Evolutionary conservation across 202 grass and related monocot species (phyloP).

Genomic region (Schoenoplectus tabernaemontani): DNA sequence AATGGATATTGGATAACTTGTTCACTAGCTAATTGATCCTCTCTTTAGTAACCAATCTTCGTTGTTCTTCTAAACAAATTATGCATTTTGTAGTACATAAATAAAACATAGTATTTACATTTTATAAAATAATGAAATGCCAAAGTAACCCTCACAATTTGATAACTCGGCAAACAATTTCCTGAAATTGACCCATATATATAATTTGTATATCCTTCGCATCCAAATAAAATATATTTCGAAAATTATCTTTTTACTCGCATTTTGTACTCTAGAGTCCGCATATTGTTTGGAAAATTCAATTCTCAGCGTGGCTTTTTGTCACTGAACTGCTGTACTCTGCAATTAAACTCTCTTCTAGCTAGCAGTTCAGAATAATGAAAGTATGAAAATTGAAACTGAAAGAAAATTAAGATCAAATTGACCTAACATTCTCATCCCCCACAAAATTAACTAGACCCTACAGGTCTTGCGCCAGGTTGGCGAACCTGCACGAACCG

Average conservation of each 20-base stretch:
- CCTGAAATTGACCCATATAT: too few relatives aligned
- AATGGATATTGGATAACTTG: neutral
- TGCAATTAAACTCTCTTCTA: neutral
- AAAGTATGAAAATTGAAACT: neutral
- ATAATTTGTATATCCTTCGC: too few relatives aligned
- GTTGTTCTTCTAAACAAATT: neutral
- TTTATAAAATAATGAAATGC: neutral
- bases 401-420: neutral
- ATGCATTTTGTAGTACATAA: neutral
- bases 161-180: too few relatives aligned
- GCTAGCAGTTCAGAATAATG: neutral
- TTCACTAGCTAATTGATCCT: neutral
- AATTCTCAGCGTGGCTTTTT: neutral
- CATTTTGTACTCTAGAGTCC: neutral
- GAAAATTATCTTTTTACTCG: neutral
- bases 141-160: neutral
- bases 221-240: too few relatives aligned
- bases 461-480: neutral
- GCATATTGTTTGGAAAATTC: neutral
- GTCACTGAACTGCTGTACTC: neutral
- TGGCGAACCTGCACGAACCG: conserved; percentile 48
- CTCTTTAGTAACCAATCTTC: neutral
- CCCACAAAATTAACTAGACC: neutral
- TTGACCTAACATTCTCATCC: neutral
- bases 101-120: neutral